Evolutionary conservation across 1,139 yeast species (phyloP), one percentile per base, ranked within the genome.

Genomic region (Arxiozyma heterogenica): DNA sequence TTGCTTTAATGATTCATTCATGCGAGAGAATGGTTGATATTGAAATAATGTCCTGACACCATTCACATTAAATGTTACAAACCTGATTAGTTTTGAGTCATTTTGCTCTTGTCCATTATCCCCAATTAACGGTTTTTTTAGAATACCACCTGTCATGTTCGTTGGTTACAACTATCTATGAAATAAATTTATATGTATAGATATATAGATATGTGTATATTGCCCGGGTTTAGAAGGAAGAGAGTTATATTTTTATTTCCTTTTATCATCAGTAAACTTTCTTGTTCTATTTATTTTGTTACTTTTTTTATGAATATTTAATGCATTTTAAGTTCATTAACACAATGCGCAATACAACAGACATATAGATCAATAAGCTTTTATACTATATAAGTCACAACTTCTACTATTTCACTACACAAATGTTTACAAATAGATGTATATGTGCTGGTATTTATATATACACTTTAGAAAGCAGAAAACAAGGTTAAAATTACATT

Each of bases 31-130:
- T 1, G 97, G 97, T 59, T 82, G 80, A 64, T 87, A 89, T 63
- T 86, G 84, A 65, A 84, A 81, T 12, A 91, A 70, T 0, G 96
- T 89, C 55, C 88, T 82, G 53, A 83, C 71, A 0, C 97, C 97
- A 62, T 93, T 90, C 48, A 91, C 86, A 66, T 91, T 91, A 74
- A 91, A 91, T 1, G 95, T 77, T 12, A 86, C 73, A 51, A 81
- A 73, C 27, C 93, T 61, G 8, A 71, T 48, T 0, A 23, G 38
- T 21, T 27, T 41, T 5, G 27, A 22, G 9, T n/a, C 43, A 38
- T 21, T 34, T n/a, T 46, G 41, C 8, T 46, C 30, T 20, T 34
- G 30, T 12, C 38, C 49, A 46, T 17, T 6, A 34, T 20, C n/a
- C 4, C 30, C 47, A 41, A 42, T 18, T 25, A 27, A 8, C 18